phyloP scores from a whole-genome alignment of 129 eudicot species.

The Escallonia rubra region DNA sequence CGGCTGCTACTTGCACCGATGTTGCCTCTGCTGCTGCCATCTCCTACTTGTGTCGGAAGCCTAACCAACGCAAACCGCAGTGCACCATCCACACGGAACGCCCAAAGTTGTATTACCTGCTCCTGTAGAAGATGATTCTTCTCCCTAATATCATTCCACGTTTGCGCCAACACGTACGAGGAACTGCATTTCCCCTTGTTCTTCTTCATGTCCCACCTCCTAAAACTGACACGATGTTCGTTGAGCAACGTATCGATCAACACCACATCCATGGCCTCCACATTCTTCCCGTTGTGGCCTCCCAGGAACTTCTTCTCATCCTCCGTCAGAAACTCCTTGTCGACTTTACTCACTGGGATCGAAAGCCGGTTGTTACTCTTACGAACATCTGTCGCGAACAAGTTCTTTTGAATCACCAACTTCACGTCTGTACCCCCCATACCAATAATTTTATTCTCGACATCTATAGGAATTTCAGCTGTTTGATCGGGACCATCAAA shows the following conservation, averaged over 20 bases:
- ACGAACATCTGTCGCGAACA: neutral
- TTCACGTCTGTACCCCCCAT: too few species aligned
- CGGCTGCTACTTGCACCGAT: too few species aligned
- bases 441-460: too few species aligned
- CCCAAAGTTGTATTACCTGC: neutral
- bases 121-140: neutral
- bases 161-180: neutral
- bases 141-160: neutral
- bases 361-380: neutral
- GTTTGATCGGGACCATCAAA: too few species aligned
- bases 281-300: neutral
- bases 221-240: neutral
- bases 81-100: neutral
- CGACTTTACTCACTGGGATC: neutral
- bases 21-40: too few species aligned
- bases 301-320: neutral
- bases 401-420: neutral
- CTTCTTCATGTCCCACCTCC: neutral
- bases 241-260: neutral
- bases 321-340: neutral
- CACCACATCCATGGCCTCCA: neutral
- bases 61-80: neutral
- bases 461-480: too few species aligned
- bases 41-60: neutral
- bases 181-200: neutral